Evolutionary conservation across 495 filamentous ascomycete genomes (phyloP), one percentile per base, ranked within the genome.

Genomic region (Parmelia sp.): DNA sequence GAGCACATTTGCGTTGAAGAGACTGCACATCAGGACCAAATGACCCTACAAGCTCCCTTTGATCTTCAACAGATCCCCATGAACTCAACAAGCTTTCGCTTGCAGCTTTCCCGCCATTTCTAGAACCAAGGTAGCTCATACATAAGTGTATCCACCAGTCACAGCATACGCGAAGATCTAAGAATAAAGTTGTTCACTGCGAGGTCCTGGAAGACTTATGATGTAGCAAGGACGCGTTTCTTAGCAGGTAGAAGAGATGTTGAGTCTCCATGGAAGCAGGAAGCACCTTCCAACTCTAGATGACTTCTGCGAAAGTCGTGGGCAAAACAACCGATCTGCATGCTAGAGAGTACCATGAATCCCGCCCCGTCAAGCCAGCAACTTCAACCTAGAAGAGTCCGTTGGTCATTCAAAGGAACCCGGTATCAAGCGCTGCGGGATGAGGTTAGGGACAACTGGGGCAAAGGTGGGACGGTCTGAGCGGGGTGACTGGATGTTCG

Each of bases 271-370:
- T n/a, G n/a, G n/a, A n/a, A n/a, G n/a, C n/a, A n/a, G n/a, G n/a
- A n/a, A n/a, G n/a, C n/a, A n/a, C n/a, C n/a, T n/a, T n/a, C n/a
- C n/a, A n/a, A n/a, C n/a, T n/a, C n/a, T n/a, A n/a, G 69, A 91
- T 91, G 0, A 83, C 80, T 69, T 92, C 89, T 57, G 85, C 82
- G 64, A 89, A 75, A 47, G 83, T 87, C 8, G 80, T 78, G 0
- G 88, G 89, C 8, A 88, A 67, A 19, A 84, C 79, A 35, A 91
- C 72, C 10, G 83, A 71, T 27, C 91, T 65, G 88, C 88, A 91
- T 7, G 83, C 77, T 12, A 91, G 77, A 14, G 81, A 84, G 39
- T 91, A 71, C 3, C 79, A 80, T 33, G 84, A 78, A 8, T 84
- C 84, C 21, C 90, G 74, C 35, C 86, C 69, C 61, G 77, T 68